These are phyloP conservation scores for Bipolaris zeicola DNA, from an alignment of 2,329 filamentous ascomycete species.

Conservation along the genomic window DNA sequence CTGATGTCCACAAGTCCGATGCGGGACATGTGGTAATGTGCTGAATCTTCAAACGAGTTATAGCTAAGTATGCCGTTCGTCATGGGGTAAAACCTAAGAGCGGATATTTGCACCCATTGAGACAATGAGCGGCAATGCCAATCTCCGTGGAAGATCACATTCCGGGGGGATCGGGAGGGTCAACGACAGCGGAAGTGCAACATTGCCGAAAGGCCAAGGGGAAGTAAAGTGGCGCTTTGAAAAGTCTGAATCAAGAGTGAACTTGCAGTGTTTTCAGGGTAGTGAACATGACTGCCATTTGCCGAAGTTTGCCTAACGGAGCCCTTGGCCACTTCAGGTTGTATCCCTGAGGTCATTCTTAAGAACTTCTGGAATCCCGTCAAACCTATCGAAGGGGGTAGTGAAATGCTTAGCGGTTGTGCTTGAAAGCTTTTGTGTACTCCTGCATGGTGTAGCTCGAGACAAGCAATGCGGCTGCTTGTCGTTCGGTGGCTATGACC, in stretches of 20 bases:
- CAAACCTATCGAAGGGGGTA: background rate
- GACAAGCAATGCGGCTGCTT: background rate
- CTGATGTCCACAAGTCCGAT: background rate
- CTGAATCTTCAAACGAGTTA: background rate
- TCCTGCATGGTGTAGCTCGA: background rate
- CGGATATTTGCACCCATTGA: background rate
- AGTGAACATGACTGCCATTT: background rate
- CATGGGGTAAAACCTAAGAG: background rate
- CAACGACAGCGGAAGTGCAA: background rate
- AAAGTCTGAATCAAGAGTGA: background rate
- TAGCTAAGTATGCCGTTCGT: background rate
- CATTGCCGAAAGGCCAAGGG: background rate
- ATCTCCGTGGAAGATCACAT: background rate
- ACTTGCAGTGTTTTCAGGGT: background rate
- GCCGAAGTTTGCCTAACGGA: background rate
- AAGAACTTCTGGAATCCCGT: background rate
- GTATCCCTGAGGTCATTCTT: background rate
- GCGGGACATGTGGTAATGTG: background rate
- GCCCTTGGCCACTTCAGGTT: background rate
- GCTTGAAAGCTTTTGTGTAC: background rate
- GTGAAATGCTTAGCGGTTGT: background rate
- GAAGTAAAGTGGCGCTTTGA: background rate
- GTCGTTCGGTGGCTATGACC: background rate
- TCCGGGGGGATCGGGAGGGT: no score
- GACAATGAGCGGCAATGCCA: background rate